Evolutionary conservation across 2,329 filamentous ascomycete species (phyloP).

Genomic region (Apiospora arundinis): DNA sequence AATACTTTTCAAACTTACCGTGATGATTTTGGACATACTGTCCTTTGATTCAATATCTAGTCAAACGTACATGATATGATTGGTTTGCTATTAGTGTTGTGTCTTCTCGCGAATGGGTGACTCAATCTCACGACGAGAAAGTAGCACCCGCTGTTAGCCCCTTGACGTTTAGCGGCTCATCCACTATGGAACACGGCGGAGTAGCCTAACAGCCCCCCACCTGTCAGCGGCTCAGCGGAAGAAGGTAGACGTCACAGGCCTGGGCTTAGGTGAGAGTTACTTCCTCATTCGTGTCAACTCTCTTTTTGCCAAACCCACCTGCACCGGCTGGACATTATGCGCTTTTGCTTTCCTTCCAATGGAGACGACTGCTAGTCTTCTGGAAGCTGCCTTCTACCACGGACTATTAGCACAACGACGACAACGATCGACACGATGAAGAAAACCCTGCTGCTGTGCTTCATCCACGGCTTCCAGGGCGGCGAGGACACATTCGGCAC

Average conservation of each 20-base stretch:
- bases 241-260: neutral
- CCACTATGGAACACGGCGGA: neutral
- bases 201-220: neutral
- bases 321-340: neutral
- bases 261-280: neutral
- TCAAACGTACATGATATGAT: too few relatives aligned
- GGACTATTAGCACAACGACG: slow-evolving; percentile 35
- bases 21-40: too few relatives aligned
- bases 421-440: slow-evolving; percentile 59
- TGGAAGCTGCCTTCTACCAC: neutral
- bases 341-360: neutral
- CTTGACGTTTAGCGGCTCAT: neutral
- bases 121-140: too few relatives aligned
- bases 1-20: too few relatives aligned
- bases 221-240: neutral
- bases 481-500: slow-evolving; percentile 78
- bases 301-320: neutral
- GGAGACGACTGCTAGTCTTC: neutral
- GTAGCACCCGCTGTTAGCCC: neutral
- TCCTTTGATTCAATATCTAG: too few relatives aligned
- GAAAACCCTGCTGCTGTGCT: slow-evolving; percentile 81
- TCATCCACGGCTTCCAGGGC: slow-evolving; percentile 91
- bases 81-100: neutral
- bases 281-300: slow-evolving; percentile 1
- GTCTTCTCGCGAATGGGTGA: too few relatives aligned